Percentiles rank a stretch among this genome's conserved stretches.
Evolutionary conservation across 352 stramenopile genomes (phyloP).

Genomic region (Globisporangium acanthophoron): DNA sequence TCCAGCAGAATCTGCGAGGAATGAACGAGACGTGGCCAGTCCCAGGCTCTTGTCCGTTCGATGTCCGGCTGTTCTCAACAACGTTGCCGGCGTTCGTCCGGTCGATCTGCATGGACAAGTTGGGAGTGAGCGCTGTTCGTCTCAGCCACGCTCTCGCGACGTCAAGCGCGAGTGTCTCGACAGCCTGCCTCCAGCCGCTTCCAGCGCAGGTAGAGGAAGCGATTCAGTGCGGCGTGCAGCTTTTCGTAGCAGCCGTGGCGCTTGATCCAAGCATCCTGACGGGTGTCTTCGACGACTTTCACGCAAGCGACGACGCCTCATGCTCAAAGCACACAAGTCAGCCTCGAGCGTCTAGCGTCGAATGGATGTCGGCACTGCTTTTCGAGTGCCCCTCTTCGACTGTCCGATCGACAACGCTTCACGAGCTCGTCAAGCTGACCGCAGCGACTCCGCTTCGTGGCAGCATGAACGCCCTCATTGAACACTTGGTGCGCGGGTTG

Average conservation of each 20-base stretch:
- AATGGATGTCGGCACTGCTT: conserved; percentile 8
- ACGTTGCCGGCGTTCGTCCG: conserved; percentile 32
- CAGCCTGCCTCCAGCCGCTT: background rate
- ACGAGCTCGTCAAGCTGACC: background rate
- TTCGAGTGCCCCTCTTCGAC: conserved; percentile 1
- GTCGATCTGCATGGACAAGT: conserved; percentile 10
- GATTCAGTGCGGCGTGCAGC: conserved; percentile 8
- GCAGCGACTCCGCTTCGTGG: background rate
- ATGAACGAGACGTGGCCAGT: background rate
- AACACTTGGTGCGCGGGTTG: conserved; percentile 18
- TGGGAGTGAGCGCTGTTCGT: conserved; percentile 1
- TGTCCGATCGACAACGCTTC: conserved; percentile 3
- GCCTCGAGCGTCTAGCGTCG: background rate
- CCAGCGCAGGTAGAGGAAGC: conserved; percentile 13
- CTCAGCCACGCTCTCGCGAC: conserved; percentile 1
- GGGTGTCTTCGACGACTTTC: background rate
- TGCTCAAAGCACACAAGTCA: background rate
- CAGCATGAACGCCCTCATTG: conserved; percentile 13
- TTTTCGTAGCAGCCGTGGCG: conserved; percentile 3
- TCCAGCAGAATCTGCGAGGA: conserved; percentile 17
- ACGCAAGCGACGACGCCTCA: background rate
- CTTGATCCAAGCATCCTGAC: background rate
- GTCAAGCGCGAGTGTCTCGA: background rate
- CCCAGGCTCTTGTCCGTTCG: conserved; percentile 15
- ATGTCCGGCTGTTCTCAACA: conserved; percentile 20